These are phyloP conservation scores for Periconia macrospinosa DNA, from an alignment of 2,329 filamentous ascomycete species.

Conservation along the genomic window DNA sequence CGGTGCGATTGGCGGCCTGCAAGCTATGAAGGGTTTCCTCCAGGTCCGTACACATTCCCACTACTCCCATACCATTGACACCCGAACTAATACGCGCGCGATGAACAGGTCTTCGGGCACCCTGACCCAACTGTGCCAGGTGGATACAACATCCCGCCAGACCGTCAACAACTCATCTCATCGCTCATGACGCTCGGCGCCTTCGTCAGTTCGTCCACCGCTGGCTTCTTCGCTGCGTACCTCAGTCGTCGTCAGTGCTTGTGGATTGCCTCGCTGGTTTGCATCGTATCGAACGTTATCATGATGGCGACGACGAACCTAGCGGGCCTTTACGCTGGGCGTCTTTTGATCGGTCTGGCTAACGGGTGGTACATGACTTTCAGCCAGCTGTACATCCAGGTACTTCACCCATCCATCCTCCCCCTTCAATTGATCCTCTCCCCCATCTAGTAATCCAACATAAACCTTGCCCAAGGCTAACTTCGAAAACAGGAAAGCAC, in stretches of 20 bases:
- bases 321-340: constrained; percentile 57
- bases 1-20: constrained; percentile 54
- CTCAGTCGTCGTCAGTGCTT: constrained; percentile 50
- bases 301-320: constrained; percentile 61
- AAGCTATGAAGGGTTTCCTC: constrained; percentile 56
- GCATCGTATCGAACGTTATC: constrained; percentile 49
- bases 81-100: not conserved
- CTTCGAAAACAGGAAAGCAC: constrained; percentile 43
- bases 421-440: too few relatives aligned
- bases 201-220: constrained; percentile 46
- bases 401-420: constrained; percentile 3
- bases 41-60: constrained; percentile 38
- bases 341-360: constrained; percentile 59
- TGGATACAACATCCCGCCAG: constrained; percentile 49
- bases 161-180: constrained; percentile 48
- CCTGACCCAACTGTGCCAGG: constrained; percentile 30
- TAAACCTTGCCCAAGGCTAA: not conserved
- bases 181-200: constrained; percentile 52
- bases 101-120: constrained; percentile 33
- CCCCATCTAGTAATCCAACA: not conserved
- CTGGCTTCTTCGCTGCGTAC: constrained; percentile 33
- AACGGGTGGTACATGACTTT: constrained; percentile 59
- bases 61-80: not conserved
- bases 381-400: constrained; percentile 55
- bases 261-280: constrained; percentile 54